Percentiles rank a stretch among this genome's conserved stretches.
These are phyloP conservation scores for Ceriops tagal DNA, from an alignment of 345 rosid species.

Conservation along the genomic window DNA sequence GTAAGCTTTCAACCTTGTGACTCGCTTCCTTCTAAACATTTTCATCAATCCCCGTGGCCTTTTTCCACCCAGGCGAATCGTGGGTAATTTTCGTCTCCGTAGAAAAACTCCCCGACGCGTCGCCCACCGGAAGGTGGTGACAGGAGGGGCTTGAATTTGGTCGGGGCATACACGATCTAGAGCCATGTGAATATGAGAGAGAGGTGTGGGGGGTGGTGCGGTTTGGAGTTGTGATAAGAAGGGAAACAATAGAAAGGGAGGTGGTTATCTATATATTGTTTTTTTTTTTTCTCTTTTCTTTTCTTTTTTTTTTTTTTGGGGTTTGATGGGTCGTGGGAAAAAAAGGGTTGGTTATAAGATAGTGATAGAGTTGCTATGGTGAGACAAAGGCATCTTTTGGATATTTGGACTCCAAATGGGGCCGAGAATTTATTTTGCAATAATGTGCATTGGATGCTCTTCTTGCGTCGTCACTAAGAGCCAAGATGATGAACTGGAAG, in stretches of 20 bases:
- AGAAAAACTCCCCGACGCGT: conserved; percentile 34
- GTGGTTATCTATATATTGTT: no score
- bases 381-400: conserved; percentile 20
- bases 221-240: neutral
- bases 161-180: conserved; percentile 9
- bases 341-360: neutral
- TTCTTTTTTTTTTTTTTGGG: neutral
- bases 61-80: conserved; percentile 57
- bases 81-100: conserved; percentile 46
- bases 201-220: neutral
- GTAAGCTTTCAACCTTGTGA: conserved; percentile 52
- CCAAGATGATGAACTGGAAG: neutral
- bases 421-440: neutral
- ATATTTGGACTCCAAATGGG: neutral
- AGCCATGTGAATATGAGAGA: conserved; percentile 17
- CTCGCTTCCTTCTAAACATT: conserved; percentile 44
- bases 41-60: conserved; percentile 32
- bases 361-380: conserved; percentile 3
- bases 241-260: no score
- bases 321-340: neutral
- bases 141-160: conserved; percentile 2
- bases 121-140: conserved; percentile 21
- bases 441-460: neutral
- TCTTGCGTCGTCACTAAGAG: neutral
- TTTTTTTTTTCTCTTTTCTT: neutral